Percentiles rank a stretch among this genome's conserved stretches.
These are phyloP conservation scores for Chlamydomonas urium DNA, from an alignment of 139 green algal genomes.

Conservation along the genomic window DNA sequence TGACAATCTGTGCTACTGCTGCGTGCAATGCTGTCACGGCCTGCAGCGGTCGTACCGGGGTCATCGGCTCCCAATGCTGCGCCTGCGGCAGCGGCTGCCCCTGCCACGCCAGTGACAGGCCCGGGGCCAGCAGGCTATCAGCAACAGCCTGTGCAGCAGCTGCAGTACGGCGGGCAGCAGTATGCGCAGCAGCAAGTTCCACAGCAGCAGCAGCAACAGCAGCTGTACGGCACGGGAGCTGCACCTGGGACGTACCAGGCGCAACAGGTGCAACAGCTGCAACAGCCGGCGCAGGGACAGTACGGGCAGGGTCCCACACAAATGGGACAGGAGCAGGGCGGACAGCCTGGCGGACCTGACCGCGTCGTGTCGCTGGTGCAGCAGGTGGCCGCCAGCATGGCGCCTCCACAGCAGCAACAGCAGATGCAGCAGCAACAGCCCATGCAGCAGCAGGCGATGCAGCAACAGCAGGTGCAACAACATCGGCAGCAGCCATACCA, in stretches of 20 bases:
- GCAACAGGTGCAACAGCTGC: background rate
- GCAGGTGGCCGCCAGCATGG: background rate
- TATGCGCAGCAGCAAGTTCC: constrained; percentile 7
- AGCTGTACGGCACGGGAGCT: no score
- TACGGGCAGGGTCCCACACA: background rate
- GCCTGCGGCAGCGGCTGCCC: background rate
- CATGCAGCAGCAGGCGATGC: no score
- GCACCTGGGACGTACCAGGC: background rate
- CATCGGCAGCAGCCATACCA: no score
- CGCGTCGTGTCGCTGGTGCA: constrained; percentile 3
- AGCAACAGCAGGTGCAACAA: no score
- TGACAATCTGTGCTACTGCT: no score
- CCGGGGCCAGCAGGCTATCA: background rate
- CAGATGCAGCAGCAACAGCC: no score
- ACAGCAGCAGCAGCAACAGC: constrained; percentile 15
- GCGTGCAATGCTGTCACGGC: no score
- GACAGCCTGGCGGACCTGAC: no score
- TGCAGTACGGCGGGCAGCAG: background rate
- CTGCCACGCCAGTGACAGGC: background rate
- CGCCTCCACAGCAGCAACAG: no score
- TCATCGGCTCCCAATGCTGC: background rate
- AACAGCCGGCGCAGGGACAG: constrained; percentile 1
- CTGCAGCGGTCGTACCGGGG: background rate
- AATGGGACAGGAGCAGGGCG: constrained; percentile 8
- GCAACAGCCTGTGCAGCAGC: constrained; percentile 17